Evolutionary conservation across 1,139 yeast genomes (phyloP), one percentile per base, ranked within the genome.

Genomic region (Nakaseomyces nivariensis): DNA sequence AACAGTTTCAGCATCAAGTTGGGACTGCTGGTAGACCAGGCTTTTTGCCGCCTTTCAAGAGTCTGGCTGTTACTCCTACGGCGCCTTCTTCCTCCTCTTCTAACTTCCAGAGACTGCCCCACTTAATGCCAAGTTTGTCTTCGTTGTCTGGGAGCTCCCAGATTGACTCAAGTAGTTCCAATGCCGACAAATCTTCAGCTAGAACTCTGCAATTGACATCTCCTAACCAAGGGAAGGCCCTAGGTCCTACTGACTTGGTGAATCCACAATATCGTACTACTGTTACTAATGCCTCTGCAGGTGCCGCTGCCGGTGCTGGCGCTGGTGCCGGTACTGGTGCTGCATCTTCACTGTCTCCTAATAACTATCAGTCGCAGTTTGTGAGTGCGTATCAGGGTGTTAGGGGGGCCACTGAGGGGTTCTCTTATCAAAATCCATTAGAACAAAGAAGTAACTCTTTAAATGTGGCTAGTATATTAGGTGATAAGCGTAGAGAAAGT

Each of bases 31-130:
- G 31, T 37, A 10, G 32, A 3, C 31, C 6, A 31, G 22, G 17
- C 8, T 38, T 38, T n/a, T 26, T 38, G 43, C 43, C 43, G 5
- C 32, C 43, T 9, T 38, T 38, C 43, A 38, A 38, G 32, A 38
- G 32, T 26, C 31, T 38, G 43, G 43, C 43, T 13, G 40, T 8
- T 13, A 13, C 40, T 8, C 43, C 32, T 24, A 25, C 31, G 11
- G 7, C 31, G 8, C 13, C 43, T 4, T 37, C 40, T 10, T 17
- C 40, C 6, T 5, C 40, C 8, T 37, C 40, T 29, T 37, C 25
- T n/a, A 37, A 8, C 11, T 34, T 34, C 37, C 37, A 34, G 13
- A 13, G 40, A 22, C 13, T 37, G 25, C 40, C 40, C 6, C 40
- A 37, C 25, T n/a, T 37, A 22, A 17, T 33, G 36, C n/a, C n/a